Conservation (phyloP, 1,284 basidiomycete genomes). For the Cryptococcus sp. region DNA sequence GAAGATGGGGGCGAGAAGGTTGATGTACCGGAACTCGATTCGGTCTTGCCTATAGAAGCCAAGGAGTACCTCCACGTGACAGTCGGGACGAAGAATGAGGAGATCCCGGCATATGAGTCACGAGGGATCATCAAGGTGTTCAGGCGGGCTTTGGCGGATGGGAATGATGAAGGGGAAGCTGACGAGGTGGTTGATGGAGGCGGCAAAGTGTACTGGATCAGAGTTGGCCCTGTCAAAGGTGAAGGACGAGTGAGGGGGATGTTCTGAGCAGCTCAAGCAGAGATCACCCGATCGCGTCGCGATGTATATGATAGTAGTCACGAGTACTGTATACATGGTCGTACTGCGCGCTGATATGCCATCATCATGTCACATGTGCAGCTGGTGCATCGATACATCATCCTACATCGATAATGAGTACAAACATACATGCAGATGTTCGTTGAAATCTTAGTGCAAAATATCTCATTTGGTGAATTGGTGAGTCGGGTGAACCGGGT, state of each 20-base stretch:
- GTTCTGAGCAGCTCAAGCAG: constrained; percentile 9
- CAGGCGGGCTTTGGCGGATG: constrained; percentile 30
- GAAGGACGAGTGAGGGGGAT: constrained; percentile 40
- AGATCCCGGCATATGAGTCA: constrained; percentile 67
- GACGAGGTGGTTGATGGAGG: constrained; percentile 38
- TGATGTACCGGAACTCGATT: constrained; percentile 11
- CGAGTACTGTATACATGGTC: too few species aligned
- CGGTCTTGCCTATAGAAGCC: constrained; percentile 57
- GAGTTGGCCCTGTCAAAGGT: constrained; percentile 23
- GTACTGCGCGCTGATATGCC: too few species aligned
- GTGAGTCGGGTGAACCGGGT: too few species aligned
- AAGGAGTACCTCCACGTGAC: constrained; percentile 75
- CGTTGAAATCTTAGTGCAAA: too few species aligned
- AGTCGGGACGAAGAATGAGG: constrained; percentile 67
- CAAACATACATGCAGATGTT: too few species aligned
- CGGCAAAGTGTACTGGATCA: constrained; percentile 35
- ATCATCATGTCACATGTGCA: too few species aligned
- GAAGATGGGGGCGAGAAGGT: constrained; percentile 15
- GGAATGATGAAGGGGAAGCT: constrained; percentile 20
- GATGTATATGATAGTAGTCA: too few species aligned
- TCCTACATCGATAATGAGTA: too few species aligned
- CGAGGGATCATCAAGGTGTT: constrained; percentile 36
- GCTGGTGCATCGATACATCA: too few species aligned
- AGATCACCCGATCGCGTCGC: too few species aligned
- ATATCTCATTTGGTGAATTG: too few species aligned